Percentiles rank a stretch among this genome's conserved stretches.
phyloP scores from a whole-genome alignment of 2,329 filamentous ascomycete genomes.

The Colletotrichum nymphaeae region DNA sequence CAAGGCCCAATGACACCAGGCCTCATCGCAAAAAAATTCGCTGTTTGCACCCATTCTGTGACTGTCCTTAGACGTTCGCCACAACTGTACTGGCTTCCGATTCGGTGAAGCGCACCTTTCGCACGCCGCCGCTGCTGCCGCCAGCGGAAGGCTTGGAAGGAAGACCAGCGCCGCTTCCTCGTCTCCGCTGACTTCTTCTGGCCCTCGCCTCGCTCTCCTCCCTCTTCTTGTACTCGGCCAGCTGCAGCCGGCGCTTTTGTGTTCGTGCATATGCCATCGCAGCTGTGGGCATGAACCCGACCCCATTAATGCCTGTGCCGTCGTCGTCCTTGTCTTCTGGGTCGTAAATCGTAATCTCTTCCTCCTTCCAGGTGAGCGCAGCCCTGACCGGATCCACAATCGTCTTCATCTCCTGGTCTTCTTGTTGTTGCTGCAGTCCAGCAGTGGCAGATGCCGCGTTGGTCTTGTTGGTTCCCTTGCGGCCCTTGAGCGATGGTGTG shows the following conservation, averaged over 20 bases:
- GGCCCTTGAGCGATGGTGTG: constrained; percentile 49
- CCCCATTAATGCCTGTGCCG: constrained; percentile 74
- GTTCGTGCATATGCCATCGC: constrained; percentile 68
- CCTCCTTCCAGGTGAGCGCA: constrained; percentile 74
- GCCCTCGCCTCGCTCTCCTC: constrained; percentile 71
- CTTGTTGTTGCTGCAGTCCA: constrained; percentile 31
- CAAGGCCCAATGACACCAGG: neutral
- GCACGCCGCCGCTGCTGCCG: constrained; percentile 41
- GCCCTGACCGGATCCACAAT: constrained; percentile 67
- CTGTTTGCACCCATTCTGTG: neutral
- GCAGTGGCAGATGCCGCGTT: neutral
- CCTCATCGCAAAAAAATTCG: neutral
- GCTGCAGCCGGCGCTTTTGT: constrained; percentile 68
- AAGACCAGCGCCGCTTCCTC: constrained; percentile 44
- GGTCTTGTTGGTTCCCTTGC: constrained; percentile 2
- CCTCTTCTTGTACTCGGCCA: constrained; percentile 70
- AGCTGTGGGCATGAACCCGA: constrained; percentile 74
- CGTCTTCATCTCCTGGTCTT: constrained; percentile 44
- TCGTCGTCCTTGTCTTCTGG: constrained; percentile 74
- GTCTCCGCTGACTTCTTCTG: constrained; percentile 63
- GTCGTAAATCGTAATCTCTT: constrained; percentile 76
- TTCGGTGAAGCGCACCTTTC: constrained; percentile 55
- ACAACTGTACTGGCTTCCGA: constrained; percentile 43
- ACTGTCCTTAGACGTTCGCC: constrained; percentile 16
- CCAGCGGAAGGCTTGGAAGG: constrained; percentile 28